These are phyloP conservation scores for Eucalyptus decipiens DNA, from an alignment of 345 rosid species.

Conservation along the genomic window DNA sequence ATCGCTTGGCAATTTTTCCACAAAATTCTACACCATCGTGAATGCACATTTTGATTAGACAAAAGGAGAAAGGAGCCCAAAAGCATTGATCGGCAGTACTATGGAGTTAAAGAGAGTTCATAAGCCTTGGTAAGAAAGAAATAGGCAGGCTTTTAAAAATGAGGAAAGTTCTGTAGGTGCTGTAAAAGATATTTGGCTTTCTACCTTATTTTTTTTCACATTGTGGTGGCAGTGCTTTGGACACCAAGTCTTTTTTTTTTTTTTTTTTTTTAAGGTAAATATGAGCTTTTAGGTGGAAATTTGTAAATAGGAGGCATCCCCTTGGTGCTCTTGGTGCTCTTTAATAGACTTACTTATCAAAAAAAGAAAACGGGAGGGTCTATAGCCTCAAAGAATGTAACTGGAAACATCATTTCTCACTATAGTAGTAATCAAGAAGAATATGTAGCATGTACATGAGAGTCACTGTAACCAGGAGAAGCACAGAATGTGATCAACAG, in stretches of 20 bases:
- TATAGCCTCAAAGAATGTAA: background rate
- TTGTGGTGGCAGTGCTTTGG: background rate
- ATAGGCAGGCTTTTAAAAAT: background rate
- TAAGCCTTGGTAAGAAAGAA: background rate
- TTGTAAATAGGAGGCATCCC: background rate
- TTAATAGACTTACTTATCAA: background rate
- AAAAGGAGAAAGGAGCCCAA: background rate
- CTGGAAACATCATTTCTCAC: background rate
- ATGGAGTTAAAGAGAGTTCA: background rate
- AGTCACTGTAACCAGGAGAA: background rate
- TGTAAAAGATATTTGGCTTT: background rate
- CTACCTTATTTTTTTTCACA: background rate
- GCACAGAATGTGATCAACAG: background rate
- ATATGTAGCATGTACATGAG: background rate
- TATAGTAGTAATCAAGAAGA: background rate
- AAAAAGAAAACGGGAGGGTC: background rate
- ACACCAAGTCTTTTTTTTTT: background rate
- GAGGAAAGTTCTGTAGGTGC: background rate
- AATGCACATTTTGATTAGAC: background rate
- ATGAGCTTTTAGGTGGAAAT: background rate
- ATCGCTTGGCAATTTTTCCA: background rate
- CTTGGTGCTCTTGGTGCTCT: background rate
- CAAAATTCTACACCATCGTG: background rate
- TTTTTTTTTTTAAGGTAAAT: too few species aligned
- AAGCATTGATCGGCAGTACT: background rate